A percentile compares a stretch with the other conserved stretches of the same genome.
These are phyloP conservation scores for Pythium rishiriense DNA, from an alignment of 352 stramenopile genomes.

Conservation along the genomic window DNA sequence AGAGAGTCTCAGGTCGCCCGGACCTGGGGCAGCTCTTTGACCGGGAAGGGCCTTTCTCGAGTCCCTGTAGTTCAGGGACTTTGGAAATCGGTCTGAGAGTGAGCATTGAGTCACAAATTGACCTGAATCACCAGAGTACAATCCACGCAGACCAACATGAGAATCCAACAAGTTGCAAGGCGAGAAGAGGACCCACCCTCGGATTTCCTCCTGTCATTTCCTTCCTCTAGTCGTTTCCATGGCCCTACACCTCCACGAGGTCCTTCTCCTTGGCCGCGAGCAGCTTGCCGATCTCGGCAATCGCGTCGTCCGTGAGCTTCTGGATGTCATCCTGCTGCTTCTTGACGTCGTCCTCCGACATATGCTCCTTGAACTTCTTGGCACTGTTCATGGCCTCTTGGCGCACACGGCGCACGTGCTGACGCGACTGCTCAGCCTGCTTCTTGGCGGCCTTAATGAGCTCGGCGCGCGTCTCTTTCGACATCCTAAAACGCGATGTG, in stretches of 20 bases:
- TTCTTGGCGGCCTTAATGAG: slow-evolving; percentile 82
- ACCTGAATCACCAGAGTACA: too few relatives aligned
- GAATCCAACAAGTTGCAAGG: too few relatives aligned
- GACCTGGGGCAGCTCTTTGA: too few relatives aligned
- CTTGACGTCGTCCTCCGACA: slow-evolving; percentile 82
- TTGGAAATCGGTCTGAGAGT: too few relatives aligned
- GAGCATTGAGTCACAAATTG: too few relatives aligned
- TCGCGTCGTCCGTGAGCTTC: slow-evolving; percentile 72
- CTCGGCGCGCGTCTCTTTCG: slow-evolving; percentile 79
- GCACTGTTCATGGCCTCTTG: slow-evolving; percentile 83
- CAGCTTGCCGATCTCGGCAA: slow-evolving; percentile 72
- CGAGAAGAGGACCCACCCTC: too few relatives aligned
- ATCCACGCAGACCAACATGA: too few relatives aligned
- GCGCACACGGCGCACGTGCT: slow-evolving; percentile 82
- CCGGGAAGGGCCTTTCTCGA: too few relatives aligned
- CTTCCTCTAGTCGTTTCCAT: neutral
- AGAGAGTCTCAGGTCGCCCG: too few relatives aligned
- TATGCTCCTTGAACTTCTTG: slow-evolving; percentile 81
- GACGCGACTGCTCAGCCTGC: slow-evolving; percentile 74
- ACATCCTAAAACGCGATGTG: slow-evolving; percentile 51
- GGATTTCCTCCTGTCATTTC: neutral
- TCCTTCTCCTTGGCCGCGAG: slow-evolving; percentile 80
- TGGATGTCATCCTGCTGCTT: slow-evolving; percentile 78
- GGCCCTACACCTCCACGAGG: slow-evolving; percentile 56
- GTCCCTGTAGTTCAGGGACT: too few relatives aligned